Percentiles rank a stretch among this genome's conserved stretches.
Evolutionary conservation across 2,329 filamentous ascomycete species (phyloP).

Genomic region (Claviceps paspali): DNA sequence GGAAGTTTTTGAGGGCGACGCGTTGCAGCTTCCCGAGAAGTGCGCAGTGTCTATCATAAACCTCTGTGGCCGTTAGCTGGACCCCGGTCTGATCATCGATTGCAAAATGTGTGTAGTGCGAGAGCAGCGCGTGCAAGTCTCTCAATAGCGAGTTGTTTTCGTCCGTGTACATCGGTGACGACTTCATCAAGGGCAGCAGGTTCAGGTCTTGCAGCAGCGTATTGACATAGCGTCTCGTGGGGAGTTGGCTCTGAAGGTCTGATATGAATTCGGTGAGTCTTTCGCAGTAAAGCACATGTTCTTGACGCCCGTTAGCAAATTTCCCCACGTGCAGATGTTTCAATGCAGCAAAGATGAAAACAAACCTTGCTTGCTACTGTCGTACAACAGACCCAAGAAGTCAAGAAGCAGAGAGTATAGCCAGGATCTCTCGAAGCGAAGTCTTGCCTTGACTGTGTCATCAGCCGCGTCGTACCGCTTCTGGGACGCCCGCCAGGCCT

Average conservation of each 20-base stretch:
- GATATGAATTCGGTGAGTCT: constrained; percentile 83
- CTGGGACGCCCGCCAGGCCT: constrained; percentile 75
- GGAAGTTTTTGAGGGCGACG: constrained; percentile 65
- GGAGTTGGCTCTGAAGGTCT: constrained; percentile 83
- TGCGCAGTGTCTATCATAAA: constrained; percentile 67
- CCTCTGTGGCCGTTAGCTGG: constrained; percentile 55
- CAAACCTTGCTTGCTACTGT: constrained; percentile 31
- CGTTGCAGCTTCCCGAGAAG: constrained; percentile 67
- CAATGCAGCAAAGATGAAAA: neutral
- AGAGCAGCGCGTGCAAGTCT: constrained; percentile 65
- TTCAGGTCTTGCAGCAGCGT: constrained; percentile 76
- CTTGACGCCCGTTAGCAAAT: neutral
- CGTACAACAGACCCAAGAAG: constrained; percentile 62
- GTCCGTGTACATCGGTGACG: constrained; percentile 65
- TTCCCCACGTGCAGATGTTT: neutral
- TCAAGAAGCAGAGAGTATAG: constrained; percentile 73
- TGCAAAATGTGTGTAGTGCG: constrained; percentile 76
- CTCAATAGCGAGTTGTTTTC: constrained; percentile 63
- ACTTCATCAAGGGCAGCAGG: constrained; percentile 56
- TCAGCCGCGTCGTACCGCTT: constrained; percentile 85
- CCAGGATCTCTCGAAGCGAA: constrained; percentile 90
- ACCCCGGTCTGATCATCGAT: constrained; percentile 82
- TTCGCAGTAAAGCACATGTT: constrained; percentile 53
- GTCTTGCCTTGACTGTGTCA: constrained; percentile 56
- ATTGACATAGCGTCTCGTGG: constrained; percentile 87